Evolutionary conservation across 2,329 filamentous ascomycete species (phyloP).

Genomic region (Macrophomina phaseolina): DNA sequence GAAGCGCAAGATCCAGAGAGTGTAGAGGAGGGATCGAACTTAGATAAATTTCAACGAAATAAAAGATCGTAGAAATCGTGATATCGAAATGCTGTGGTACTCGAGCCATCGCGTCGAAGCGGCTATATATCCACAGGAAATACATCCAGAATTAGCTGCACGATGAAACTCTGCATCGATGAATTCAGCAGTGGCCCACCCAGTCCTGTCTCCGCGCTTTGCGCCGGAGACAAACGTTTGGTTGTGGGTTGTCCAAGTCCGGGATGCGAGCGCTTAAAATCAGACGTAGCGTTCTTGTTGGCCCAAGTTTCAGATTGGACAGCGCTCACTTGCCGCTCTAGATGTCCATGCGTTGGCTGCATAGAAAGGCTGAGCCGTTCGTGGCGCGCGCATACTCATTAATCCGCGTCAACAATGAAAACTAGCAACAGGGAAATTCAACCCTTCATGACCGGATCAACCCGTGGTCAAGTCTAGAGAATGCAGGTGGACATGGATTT

Average conservation of each 20-base stretch:
- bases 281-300: slow-evolving; percentile 22
- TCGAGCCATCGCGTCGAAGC: not conserved
- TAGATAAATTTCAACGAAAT: too few relatives aligned
- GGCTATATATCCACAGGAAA: not conserved
- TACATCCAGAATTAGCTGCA: not conserved
- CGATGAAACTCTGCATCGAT: not conserved
- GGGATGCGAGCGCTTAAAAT: slow-evolving; percentile 9
- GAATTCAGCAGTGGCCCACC: not conserved
- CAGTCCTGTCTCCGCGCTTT: slow-evolving; percentile 5
- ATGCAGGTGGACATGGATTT: not conserved
- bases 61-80: too few relatives aligned
- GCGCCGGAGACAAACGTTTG: not conserved
- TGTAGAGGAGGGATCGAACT: too few relatives aligned
- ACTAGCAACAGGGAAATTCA: not conserved
- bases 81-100: not conserved
- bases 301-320: slow-evolving; percentile 10
- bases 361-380: not conserved
- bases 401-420: not conserved
- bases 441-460: not conserved
- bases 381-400: slow-evolving; percentile 10
- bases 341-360: not conserved
- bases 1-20: too few relatives aligned
- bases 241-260: slow-evolving; percentile 1
- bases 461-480: not conserved
- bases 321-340: not conserved